Conservation (phyloP, 2,329 filamentous ascomycete species). For the Verticillium alfalfae region DNA sequence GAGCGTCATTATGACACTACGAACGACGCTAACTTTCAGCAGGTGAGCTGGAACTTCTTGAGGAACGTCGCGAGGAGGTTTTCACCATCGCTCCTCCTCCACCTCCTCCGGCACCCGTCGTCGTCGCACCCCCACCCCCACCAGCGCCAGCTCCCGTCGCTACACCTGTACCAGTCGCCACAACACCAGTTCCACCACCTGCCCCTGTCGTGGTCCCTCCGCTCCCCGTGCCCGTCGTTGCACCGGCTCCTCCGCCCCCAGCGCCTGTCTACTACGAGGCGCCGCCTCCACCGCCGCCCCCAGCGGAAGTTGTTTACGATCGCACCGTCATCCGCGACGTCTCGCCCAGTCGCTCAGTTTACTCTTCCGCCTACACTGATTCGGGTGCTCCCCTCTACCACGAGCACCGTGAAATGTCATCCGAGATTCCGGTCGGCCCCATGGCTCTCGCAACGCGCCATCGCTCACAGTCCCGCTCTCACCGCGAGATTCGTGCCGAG, state of each 20-base stretch:
- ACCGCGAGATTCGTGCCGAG: conserved; percentile 64
- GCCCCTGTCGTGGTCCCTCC: conserved; percentile 14
- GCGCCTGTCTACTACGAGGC: conserved; percentile 26
- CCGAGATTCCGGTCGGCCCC: conserved; percentile 28
- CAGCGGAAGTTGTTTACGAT: conserved; percentile 36
- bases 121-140: neutral
- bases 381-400: conserved; percentile 17
- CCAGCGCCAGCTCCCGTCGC: neutral
- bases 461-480: conserved; percentile 34
- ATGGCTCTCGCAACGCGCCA: conserved; percentile 32
- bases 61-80: conserved; percentile 42
- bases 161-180: conserved; percentile 3
- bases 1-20: neutral
- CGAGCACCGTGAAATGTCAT: conserved; percentile 19
- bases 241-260: conserved; percentile 13
- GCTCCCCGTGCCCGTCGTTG: conserved; percentile 12
- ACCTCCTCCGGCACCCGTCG: neutral
- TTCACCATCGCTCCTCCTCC: conserved; percentile 21
- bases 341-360: conserved; percentile 35
- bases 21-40: neutral
- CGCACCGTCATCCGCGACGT: conserved; percentile 42
- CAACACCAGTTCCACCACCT: conserved; percentile 14
- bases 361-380: conserved; percentile 26
- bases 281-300: conserved; percentile 20
- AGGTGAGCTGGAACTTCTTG: conserved; percentile 41